phyloP scores from a whole-genome alignment of 805 yeast genomes.

The Wickerhamomyces chambardii region DNA sequence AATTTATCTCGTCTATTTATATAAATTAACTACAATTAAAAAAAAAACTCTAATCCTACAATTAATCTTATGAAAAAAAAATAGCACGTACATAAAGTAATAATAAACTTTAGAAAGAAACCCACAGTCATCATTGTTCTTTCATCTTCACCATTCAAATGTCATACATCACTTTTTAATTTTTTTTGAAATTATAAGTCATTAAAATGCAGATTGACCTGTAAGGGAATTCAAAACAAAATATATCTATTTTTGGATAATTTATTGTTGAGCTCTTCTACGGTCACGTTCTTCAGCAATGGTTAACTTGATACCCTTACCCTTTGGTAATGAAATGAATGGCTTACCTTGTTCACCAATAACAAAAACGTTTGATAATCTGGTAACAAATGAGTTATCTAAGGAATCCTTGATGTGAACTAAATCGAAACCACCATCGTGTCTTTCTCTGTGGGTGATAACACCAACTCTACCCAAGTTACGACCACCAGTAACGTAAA shows the following conservation, averaged over 20 bases:
- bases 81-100: no score
- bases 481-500: conserved; percentile 96
- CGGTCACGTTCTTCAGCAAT: conserved; percentile 98
- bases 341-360: conserved; percentile 96
- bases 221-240: neutral
- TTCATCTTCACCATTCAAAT: no score
- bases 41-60: no score
- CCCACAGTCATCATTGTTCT: no score
- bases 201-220: no score
- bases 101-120: no score
- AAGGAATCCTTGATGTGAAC: conserved; percentile 94
- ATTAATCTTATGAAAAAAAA: no score
- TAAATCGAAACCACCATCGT: conserved; percentile 97
- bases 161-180: no score
- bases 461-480: conserved; percentile 98
- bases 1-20: no score
- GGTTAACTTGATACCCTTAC: conserved; percentile 95
- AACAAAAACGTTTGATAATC: conserved; percentile 87
- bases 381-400: conserved; percentile 93
- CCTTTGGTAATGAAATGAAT: conserved; percentile 93
- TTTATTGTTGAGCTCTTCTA: conserved; percentile 72
- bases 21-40: no score
- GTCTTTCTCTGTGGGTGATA: conserved; percentile 92
- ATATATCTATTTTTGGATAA: neutral
- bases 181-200: no score